Base-by-base conservation (phyloP, 2,329 filamentous ascomycete genomes). In the Alternaria arborescens region DNA sequence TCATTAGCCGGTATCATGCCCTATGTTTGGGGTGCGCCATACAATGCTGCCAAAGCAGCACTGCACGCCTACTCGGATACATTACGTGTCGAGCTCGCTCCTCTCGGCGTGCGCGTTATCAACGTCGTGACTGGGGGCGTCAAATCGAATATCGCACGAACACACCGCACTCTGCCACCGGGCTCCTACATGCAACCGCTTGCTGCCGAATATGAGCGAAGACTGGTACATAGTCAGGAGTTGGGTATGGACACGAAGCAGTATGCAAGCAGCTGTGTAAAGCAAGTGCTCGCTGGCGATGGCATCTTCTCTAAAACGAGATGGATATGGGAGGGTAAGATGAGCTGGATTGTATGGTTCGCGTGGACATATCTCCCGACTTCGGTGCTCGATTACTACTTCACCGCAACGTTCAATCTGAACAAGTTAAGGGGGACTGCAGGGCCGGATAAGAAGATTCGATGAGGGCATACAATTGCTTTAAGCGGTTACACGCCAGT, bases 11-110 rank as follows among this genome's bases (percentile, higher is more conserved):
- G 71, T 8, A 69, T 82, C 2, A 80, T 74, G 64, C 73, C 73
- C 1, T 78, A 74, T 62, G 69, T 67, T 7, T 75, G 72, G 67
- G 73, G 68, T n/a, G 68, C 66, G 40, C 77, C 77, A 3, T 89
- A 89, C 78, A 87, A 86, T 67, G 85, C 86, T 8, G 84, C 83
- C 38, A 88, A 88, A 72, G 87, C 85, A 0, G 87, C 87, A 0
- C 70, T 89, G 36, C 86, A 88, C 70, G 79, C 82, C 1, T 89
- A 86, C 71, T 84, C 82, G 58, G 82, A 88, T 60, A 87, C 85
- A 0, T 72, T 88, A 47, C 82, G 87, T 12, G 82, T 88, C 18
- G 86, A 89, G 68, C 75, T 88, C 11, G 79, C 73, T 58, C 86
- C 85, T 1, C 81, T 84, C 16, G 81, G 79, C 8, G 82, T 84